Percentiles rank a stretch among this genome's conserved stretches.
Evolutionary conservation across 1,284 basidiomycete genomes (phyloP).

Genomic region (Malassezia brasiliensis): DNA sequence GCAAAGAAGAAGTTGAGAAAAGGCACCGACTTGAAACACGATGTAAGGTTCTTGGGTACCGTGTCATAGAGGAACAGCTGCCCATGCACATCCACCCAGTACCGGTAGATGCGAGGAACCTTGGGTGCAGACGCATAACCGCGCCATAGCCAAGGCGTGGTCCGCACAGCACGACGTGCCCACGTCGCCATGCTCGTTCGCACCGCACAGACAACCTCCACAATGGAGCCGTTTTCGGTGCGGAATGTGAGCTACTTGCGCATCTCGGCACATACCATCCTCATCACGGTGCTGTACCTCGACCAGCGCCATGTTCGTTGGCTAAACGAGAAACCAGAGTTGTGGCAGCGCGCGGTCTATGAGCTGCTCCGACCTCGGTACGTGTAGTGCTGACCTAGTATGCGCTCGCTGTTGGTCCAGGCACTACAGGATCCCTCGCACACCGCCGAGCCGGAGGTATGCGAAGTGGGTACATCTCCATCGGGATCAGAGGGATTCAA

Average conservation of each 20-base stretch:
- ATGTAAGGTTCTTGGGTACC: conserved; percentile 45
- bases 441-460: neutral
- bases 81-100: conserved; percentile 46
- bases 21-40: conserved; percentile 25
- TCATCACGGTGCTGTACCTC: conserved; percentile 49
- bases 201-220: conserved; percentile 5
- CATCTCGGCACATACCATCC: conserved; percentile 43
- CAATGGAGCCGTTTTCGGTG: conserved; percentile 26
- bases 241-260: conserved; percentile 49
- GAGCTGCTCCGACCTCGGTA: conserved; percentile 11
- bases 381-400: neutral
- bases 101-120: conserved; percentile 32
- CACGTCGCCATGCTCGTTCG: neutral
- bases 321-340: conserved; percentile 43
- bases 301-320: conserved; percentile 49
- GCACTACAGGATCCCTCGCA: neutral
- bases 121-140: neutral
- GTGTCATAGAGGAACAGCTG: conserved; percentile 46
- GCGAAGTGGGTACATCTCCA: neutral
- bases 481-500: conserved; percentile 28
- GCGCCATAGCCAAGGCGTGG: neutral
- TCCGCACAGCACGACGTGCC: no score
- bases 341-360: conserved; percentile 16
- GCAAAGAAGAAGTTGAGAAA: conserved; percentile 19
- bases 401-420: neutral